Base-by-base conservation (phyloP, 2,329 filamentous ascomycete genomes). In the Cryphonectria carpinicola region DNA sequence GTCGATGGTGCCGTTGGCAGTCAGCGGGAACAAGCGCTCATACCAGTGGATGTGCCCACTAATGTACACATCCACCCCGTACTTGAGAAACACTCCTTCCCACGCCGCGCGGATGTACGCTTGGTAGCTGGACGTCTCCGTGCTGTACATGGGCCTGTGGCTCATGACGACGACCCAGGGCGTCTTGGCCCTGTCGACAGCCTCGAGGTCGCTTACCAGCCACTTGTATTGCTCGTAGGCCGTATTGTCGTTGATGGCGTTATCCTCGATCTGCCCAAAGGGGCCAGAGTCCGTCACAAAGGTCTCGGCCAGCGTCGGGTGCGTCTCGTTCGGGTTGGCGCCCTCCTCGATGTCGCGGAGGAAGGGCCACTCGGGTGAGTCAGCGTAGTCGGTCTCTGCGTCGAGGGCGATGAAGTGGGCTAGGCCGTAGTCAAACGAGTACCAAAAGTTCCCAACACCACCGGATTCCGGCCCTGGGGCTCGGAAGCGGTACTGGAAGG, bases 401-500 rank as follows among this genome's bases (percentile, higher is more conserved):
- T 86, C 79, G 39, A 87, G 76, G 25, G 81, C 77, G 72, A 86
- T 77, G 71, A 86, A 86, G 75, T 87, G 85, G 2, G 82, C 84
- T n/a, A 86, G 78, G 35, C 85, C 85, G 73, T 86, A 86, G 78
- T 87, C 84, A 74, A 86, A 87, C 1, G 82, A 85, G 77, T 87
- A 86, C 85, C 85, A 86, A 74, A 86, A 84, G 80, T 86, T 86
- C 67, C 82, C 79, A 13, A 85, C 83, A 46, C 85, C 85, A 4
- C 82, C 82, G 13, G 79, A 80, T 73, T 86, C 84, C 1, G 74
- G 71, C 35, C 85, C 85, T 1, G 84, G 83, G 83, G 86, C 86
- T 67, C 81, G 81, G 80, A 86, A 87, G 61, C 84, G 84, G 76
- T 86, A 78, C 73, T 85, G 82, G 76, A 79, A 86, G 7, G 83